phyloP scores from a whole-genome alignment of 2,329 filamentous ascomycete genomes.

The Capronia epimyces region DNA sequence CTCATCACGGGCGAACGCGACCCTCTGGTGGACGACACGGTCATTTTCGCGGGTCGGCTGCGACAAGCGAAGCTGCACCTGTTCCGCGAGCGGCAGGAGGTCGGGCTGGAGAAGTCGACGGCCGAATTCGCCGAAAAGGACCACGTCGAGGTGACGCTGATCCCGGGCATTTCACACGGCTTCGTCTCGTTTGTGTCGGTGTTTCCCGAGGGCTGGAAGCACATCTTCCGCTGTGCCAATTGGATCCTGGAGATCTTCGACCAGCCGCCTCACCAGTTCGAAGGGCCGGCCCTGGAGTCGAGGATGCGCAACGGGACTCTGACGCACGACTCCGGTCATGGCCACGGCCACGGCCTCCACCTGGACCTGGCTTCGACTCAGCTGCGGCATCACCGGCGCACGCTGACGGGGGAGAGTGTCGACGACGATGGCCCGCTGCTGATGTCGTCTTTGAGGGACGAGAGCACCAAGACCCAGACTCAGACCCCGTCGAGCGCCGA shows the following conservation, averaged over 20 bases:
- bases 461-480: neutral
- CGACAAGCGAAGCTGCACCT: slow-evolving; percentile 65
- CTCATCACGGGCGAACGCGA: slow-evolving; percentile 93
- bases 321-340: slow-evolving; percentile 14
- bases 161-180: slow-evolving; percentile 86
- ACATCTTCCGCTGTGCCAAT: slow-evolving; percentile 68
- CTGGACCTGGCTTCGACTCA: slow-evolving; percentile 17
- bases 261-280: slow-evolving; percentile 43
- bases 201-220: slow-evolving; percentile 85
- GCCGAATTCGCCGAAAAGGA: slow-evolving; percentile 66
- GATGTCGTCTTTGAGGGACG: slow-evolving; percentile 27
- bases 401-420: slow-evolving; percentile 54
- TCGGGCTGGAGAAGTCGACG: slow-evolving; percentile 49
- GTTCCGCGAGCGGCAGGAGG: slow-evolving; percentile 52
- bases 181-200: slow-evolving; percentile 87
- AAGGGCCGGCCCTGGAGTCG: slow-evolving; percentile 35
- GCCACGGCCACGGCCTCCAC: slow-evolving; percentile 10
- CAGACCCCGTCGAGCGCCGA: neutral
- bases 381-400: slow-evolving; percentile 26
- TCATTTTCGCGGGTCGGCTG: slow-evolving; percentile 89
- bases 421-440: slow-evolving; percentile 29
- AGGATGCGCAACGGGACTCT: slow-evolving; percentile 25
- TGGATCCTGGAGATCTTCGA: slow-evolving; percentile 80
- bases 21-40: slow-evolving; percentile 91
- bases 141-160: slow-evolving; percentile 72